phyloP scores from a whole-genome alignment of 1,284 basidiomycete species.

The Microbotryum silenes-acaulis region DNA sequence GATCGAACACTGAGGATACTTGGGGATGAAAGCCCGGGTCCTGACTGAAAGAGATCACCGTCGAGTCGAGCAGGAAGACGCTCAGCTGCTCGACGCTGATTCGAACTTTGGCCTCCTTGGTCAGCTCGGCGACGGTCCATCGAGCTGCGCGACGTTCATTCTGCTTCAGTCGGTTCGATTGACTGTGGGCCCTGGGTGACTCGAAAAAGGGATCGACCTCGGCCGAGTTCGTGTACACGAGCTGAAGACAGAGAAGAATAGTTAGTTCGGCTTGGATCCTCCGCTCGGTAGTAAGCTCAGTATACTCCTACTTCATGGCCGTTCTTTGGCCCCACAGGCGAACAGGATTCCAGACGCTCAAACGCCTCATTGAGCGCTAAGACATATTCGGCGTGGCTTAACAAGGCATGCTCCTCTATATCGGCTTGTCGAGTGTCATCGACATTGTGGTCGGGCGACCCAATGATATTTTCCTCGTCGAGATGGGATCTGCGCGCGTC shows the following conservation, averaged over 20 bases:
- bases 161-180: neutral
- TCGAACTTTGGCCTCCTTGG: constrained; percentile 22
- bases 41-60: constrained; percentile 21
- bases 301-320: too few species aligned
- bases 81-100: constrained; percentile 27
- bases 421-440: neutral
- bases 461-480: constrained; percentile 12
- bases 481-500: neutral
- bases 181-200: neutral
- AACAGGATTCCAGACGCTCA: neutral
- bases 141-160: constrained; percentile 18
- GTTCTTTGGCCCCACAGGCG: too few species aligned
- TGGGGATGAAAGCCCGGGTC: constrained; percentile 22
- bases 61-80: constrained; percentile 21
- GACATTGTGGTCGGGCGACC: neutral
- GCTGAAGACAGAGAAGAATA: too few species aligned
- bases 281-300: too few species aligned
- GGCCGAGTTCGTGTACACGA: too few species aligned
- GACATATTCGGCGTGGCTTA: constrained; percentile 6
- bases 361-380: constrained; percentile 8
- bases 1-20: constrained; percentile 17
- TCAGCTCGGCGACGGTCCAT: constrained; percentile 13
- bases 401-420: neutral
- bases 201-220: too few species aligned
- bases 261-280: too few species aligned